Conservation (phyloP, 441 rosid genomes). For the Monsonia emarginata region DNA sequence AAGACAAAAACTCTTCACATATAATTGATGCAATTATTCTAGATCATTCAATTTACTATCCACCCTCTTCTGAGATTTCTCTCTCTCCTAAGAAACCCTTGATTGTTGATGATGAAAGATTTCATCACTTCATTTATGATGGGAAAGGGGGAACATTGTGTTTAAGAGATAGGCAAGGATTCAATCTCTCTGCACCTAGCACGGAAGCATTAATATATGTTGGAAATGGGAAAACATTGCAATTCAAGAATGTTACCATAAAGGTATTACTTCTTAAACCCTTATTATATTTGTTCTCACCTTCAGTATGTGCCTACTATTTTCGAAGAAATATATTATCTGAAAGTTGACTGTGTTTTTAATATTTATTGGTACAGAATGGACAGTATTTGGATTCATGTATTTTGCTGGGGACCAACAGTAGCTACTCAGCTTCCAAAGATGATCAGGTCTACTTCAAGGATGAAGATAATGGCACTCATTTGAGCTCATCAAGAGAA, state of each 20-base stretch:
- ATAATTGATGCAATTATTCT: conserved; percentile 53
- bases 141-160: conserved; percentile 73
- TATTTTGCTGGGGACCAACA: conserved; percentile 63
- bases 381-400: conserved; percentile 87
- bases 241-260: conserved; percentile 71
- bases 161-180: conserved; percentile 64
- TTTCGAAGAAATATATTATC: conserved; percentile 4
- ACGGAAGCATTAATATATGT: conserved; percentile 65
- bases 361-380: conserved; percentile 38
- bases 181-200: conserved; percentile 52
- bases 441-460: conserved; percentile 61
- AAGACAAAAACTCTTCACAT: conserved; percentile 40
- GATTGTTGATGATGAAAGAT: conserved; percentile 71
- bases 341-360: background rate
- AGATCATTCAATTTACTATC: conserved; percentile 53
- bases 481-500: conserved; percentile 29
- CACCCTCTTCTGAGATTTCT: conserved; percentile 52
- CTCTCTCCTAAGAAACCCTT: conserved; percentile 78
- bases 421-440: conserved; percentile 63
- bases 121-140: conserved; percentile 69
- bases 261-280: conserved; percentile 38
- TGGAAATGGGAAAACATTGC: conserved; percentile 68
- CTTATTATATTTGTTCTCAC: conserved; percentile 7
- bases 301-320: background rate
- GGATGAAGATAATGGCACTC: conserved; percentile 35